Base-by-base conservation (phyloP, 2,329 filamentous ascomycete genomes). In the Paraphoma sp. region DNA sequence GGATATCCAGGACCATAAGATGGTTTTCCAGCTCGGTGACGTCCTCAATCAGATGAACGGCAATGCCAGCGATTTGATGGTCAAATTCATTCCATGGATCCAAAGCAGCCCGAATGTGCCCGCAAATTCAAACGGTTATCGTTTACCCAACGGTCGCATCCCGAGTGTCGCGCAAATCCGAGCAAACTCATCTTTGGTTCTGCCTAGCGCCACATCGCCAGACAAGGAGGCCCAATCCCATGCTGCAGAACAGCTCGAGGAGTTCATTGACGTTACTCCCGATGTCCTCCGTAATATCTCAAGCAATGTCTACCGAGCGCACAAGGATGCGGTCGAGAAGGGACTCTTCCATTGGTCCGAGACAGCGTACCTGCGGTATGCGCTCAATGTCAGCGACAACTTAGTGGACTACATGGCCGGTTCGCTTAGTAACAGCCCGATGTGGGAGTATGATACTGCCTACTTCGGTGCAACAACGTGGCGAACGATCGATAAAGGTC, bases 341-440 rank as follows among this genome's bases (percentile, higher is more conserved):
- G 84, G 84, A 2, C 82, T 87, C 16, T 87, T 89, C 67, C 78
- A 84, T 49, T 90, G 85, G 82, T 89, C 86, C 11, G 87, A 89
- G 63, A 85, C 86, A 18, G 84, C 80, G 1, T 90, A 87, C 62
- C 76, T 89, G 52, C 81, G 82, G 16, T 86, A 89, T 68, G 81
- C 83, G 31, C 79, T 89, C 9, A 81, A 82, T 12, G 80, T 80
- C 12, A 81, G 83, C 62, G 86, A 83, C 1, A 84, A 89, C 60
- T 76, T 83, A 6, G 80, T 81, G 1, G 81, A 81, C 6, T 78
- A 75, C 17, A 71, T 79, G 2, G 75, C 74, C 0, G 74, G 76
- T 8, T 54, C 65, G 12, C 51, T 38, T 1, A 44, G 17, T 7
- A 77, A 79, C 8, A 81, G 79, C 48, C 87, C 86, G 73, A 78